Base-by-base conservation (phyloP, 257 asterid species). In the Thymus mandschuricus region DNA sequence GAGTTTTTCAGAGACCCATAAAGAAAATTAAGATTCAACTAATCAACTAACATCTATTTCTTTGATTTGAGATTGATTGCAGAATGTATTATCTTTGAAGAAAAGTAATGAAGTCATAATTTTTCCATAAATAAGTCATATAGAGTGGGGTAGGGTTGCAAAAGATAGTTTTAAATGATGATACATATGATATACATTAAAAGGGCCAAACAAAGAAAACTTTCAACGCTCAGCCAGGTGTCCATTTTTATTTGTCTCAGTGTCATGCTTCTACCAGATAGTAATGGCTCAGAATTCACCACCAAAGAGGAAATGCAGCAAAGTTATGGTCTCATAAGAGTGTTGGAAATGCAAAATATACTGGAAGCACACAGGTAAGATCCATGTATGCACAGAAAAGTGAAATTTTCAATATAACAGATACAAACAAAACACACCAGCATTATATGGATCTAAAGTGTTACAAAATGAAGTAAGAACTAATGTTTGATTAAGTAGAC, bases 231-330 rank as follows among this genome's bases (percentile, higher is more conserved):
- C 33, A 54, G 33, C 59, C 33, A 21, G 59, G 62, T 29, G 41
- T 56, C 15, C 62, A 56, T 44, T 40, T 21, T 54, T 28, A 69
- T 45, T 27, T 41, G 56, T 41, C 43, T 38, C 28, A 0, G 2
- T 44, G 62, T 5, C 73, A 68, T 69, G 65, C 45, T 56, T 56
- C 56, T 44, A 55, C 56, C 65, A 56, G 30, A 68, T 54, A 68
- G 30, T 38, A 55, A 11, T 54, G 65, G 55, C 65, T 68, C 13
- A 13, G 55, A 55, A 40, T 54, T 68, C 21, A 55, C 33, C 46
- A 15, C 12, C 55, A 45, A 21, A 64, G 40, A 64, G 29, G 71
- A 66, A 49, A 15, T 10, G 15, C 21, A 21, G 41, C 41, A 5
- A 38, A 8, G 2, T 6, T 21, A 28, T 5, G 49, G 44, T 46